Conservation (phyloP, 768 basidiomycete species). For the Erythrobasidium yunnanense region DNA sequence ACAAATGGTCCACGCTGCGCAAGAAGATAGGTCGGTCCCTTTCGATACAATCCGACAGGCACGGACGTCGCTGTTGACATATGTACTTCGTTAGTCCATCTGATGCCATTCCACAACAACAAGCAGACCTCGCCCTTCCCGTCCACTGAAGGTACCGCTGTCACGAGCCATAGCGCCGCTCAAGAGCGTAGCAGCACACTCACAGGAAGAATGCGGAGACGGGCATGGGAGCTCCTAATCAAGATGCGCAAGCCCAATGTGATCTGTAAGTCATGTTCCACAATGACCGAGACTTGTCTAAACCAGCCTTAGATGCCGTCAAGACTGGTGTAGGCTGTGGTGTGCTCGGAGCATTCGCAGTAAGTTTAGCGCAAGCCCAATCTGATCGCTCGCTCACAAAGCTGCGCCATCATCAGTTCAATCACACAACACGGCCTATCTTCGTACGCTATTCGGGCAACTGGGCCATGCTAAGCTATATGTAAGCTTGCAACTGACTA, state of each 20-base stretch:
- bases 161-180: constrained; percentile 5
- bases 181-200: not conserved
- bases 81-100: not conserved
- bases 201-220: not conserved
- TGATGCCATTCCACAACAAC: not conserved
- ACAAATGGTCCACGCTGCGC: constrained; percentile 7
- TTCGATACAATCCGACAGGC: not conserved
- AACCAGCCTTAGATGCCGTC: not conserved
- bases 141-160: not conserved
- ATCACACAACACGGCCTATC: constrained; percentile 8
- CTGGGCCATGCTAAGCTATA: constrained; percentile 78
- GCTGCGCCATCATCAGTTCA: not conserved
- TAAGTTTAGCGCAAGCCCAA: not conserved
- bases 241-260: constrained; percentile 5
- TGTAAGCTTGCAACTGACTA: constrained; percentile 45
- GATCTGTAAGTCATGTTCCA: not conserved
- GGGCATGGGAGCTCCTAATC: not conserved
- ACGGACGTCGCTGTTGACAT: not conserved
- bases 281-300: not conserved
- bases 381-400: not conserved
- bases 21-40: constrained; percentile 31
- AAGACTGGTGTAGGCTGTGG: constrained; percentile 21
- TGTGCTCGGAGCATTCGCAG: constrained; percentile 4
- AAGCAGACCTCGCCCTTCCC: constrained; percentile 12
- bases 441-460: constrained; percentile 62